phyloP scores from a whole-genome alignment of 352 stramenopile genomes.

The Globisporangium rhizosaccharum region DNA sequence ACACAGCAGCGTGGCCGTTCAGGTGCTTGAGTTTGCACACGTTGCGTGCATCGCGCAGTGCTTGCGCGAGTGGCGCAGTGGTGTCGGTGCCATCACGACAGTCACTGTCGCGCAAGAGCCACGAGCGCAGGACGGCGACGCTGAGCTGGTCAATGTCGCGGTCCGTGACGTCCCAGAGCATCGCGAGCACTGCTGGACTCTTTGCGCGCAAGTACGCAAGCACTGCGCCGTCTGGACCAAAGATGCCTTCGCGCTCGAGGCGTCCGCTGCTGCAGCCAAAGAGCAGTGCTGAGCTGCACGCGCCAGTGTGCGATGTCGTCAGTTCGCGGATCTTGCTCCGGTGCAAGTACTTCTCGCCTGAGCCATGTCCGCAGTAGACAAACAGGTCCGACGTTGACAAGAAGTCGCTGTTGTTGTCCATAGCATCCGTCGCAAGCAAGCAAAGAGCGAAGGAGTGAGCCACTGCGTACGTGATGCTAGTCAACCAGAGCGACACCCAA shows the following conservation, averaged over 20 bases:
- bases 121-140: constrained; percentile 48
- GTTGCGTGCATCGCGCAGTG: constrained; percentile 62
- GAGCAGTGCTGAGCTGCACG: constrained; percentile 86
- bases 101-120: constrained; percentile 47
- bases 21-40: constrained; percentile 93
- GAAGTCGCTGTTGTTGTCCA: constrained; percentile 25
- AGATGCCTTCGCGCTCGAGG: constrained; percentile 81
- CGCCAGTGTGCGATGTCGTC: constrained; percentile 12
- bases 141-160: constrained; percentile 95
- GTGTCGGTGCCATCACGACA: constrained; percentile 18
- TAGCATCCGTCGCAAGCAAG: neutral
- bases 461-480: neutral
- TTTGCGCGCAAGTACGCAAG: constrained; percentile 92
- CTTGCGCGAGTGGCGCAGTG: constrained; percentile 42
- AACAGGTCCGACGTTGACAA: constrained; percentile 82
- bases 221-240: constrained; percentile 93
- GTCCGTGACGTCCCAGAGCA: constrained; percentile 99
- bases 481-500: neutral
- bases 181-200: constrained; percentile 93
- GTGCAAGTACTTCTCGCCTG: constrained; percentile 91
- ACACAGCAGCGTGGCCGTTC: constrained; percentile 94
- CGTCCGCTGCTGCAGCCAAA: constrained; percentile 97
- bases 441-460: neutral
- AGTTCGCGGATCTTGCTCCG: constrained; percentile 66
- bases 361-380: constrained; percentile 97